phyloP scores from a whole-genome alignment of 441 rosid genomes.

The Hura crepitans region DNA sequence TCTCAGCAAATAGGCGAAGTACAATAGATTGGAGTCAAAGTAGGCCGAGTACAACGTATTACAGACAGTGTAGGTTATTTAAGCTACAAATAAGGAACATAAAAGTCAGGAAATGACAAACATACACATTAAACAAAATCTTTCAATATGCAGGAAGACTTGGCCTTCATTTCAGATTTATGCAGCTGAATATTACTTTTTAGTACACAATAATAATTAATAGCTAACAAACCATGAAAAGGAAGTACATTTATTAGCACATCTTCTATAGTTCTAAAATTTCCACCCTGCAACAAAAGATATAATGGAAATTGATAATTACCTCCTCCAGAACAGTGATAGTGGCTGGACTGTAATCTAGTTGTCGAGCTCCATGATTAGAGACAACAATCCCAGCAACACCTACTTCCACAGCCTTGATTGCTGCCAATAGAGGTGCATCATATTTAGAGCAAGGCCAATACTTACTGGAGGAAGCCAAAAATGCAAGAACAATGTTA shows the following conservation, averaged over 20 bases:
- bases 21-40: too few species aligned
- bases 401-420: conserved; percentile 49
- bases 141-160: not conserved
- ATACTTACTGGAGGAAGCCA: not conserved
- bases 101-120: not conserved
- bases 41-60: too few species aligned
- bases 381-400: conserved; percentile 51
- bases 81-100: not conserved
- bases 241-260: not conserved
- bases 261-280: not conserved
- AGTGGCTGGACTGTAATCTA: conserved; percentile 46
- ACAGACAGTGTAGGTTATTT: not conserved
- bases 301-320: not conserved
- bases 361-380: conserved; percentile 57
- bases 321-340: conserved; percentile 54
- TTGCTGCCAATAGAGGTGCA: conserved; percentile 31
- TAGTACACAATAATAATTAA: not conserved
- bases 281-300: not conserved
- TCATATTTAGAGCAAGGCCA: not conserved
- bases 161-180: not conserved
- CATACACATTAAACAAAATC: not conserved
- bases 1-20: not conserved
- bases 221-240: not conserved
- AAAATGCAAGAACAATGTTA: not conserved
- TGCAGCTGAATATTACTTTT: not conserved